Base-by-base conservation (phyloP, 495 filamentous ascomycete species). In the Tetracladium setigerum region DNA sequence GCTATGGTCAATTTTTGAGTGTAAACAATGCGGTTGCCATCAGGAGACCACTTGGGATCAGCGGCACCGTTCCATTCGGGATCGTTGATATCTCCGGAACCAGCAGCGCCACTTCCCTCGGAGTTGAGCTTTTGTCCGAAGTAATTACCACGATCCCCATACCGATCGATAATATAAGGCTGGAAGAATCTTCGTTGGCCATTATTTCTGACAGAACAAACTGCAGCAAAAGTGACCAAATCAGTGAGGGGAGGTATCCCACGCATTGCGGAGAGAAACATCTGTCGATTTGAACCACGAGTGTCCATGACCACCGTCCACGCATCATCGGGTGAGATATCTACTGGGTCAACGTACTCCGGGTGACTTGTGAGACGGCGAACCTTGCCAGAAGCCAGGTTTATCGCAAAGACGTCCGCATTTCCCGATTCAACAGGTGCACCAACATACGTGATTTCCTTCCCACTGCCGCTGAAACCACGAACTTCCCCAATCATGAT, bases 241-340 rank as follows among this genome's bases (percentile, higher is more conserved):
- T 61, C 59, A 5, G 38, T 55, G 30, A 63, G 8, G 2, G 61
- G 61, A 5, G 61, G 61, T 7, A 63, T 38, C 33, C 52, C 48
- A 19, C 60, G 58, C 55, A 63, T 59, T 13, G 50, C 61, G 19
- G 61, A 43, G 35, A 63, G 33, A 22, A 58, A 63, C 53, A 54
- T 52, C 37, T 54, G 41, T 22, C 59, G 52, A 14, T 37, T 12
- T 11, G 30, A 59, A 13, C 47, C 53, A 12, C 44, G 51, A 7
- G 51, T 59, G 19, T 55, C 52, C 50, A 55, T 46, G 2, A 61
- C 44, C 2, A 46, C 53, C 9, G 42, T 52, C 55, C 56, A 59
- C 17, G 56, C 35, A 37, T 52, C 50, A 35, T 63, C 61, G 0
- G 57, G 55, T 2, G 61, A 63, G 19, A 61, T 44, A 41, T 54